Conservation (phyloP, 805 yeast genomes). For the Yamadazyma tumulicola region DNA sequence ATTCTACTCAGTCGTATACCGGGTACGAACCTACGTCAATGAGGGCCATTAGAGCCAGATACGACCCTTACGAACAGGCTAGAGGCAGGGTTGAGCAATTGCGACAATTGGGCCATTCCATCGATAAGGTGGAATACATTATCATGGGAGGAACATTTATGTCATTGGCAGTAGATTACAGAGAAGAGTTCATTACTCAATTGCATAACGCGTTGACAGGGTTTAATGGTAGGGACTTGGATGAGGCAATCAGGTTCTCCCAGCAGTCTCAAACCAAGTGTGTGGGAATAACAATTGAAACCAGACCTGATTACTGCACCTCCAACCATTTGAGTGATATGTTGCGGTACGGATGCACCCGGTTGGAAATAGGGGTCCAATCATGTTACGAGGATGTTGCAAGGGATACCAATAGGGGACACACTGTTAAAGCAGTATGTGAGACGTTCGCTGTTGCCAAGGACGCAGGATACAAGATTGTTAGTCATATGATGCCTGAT, state of each 20-base stretch:
- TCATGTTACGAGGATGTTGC: slow-evolving; percentile 98
- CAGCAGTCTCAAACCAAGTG: slow-evolving; percentile 95
- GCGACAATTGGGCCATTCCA: slow-evolving; percentile 91
- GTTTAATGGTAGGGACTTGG: slow-evolving; percentile 77
- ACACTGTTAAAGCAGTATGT: slow-evolving; percentile 93
- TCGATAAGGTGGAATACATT: slow-evolving; percentile 95
- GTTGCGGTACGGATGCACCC: slow-evolving; percentile 94
- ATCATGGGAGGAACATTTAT: slow-evolving; percentile 99
- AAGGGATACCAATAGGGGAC: slow-evolving; percentile 96
- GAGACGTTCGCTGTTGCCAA: slow-evolving; percentile 95
- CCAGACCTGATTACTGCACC: slow-evolving; percentile 97
- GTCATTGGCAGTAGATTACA: slow-evolving; percentile 85
- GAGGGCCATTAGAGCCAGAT: slow-evolving; percentile 98
- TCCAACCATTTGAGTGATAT: slow-evolving; percentile 93
- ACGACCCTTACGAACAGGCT: slow-evolving; percentile 98
- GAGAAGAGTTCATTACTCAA: slow-evolving; percentile 85
- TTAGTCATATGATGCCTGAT: slow-evolving; percentile 99
- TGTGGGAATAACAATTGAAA: slow-evolving; percentile 97
- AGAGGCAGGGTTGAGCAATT: slow-evolving; percentile 96
- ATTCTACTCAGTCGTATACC: slow-evolving; percentile 95
- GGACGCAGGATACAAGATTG: slow-evolving; percentile 97
- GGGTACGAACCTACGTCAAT: slow-evolving; percentile 98
- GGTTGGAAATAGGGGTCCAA: slow-evolving; percentile 96
- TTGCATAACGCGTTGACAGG: slow-evolving; percentile 95
- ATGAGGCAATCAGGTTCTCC: slow-evolving; percentile 86